Evolutionary conservation across 2,329 filamentous ascomycete species (phyloP).

Genomic region (Emydomyces testavorans): DNA sequence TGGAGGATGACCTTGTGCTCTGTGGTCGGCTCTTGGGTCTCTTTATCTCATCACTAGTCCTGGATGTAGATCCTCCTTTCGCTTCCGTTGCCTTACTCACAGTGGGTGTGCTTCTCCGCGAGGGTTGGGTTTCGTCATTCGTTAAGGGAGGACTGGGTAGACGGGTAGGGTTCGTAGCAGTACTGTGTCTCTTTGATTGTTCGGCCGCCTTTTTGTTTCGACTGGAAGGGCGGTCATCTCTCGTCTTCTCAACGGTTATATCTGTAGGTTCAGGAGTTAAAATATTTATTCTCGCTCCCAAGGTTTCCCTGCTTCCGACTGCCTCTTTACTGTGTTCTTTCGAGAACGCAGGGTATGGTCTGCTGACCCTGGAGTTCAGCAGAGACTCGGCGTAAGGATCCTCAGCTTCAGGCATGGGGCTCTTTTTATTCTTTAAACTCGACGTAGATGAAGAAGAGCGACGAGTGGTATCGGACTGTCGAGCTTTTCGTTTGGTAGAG

Average conservation of each 20-base stretch:
- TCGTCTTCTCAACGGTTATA: conserved; percentile 37
- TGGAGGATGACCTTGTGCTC: conserved; percentile 34
- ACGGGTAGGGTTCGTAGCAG: conserved; percentile 19
- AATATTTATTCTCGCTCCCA: conserved; percentile 27
- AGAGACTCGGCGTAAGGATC: conserved; percentile 23
- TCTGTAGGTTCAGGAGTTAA: conserved; percentile 62
- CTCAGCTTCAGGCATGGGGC: conserved; percentile 15
- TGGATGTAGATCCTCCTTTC: conserved; percentile 18
- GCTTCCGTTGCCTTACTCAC: conserved; percentile 23
- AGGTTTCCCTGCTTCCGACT: conserved; percentile 52
- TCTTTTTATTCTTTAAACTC: conserved; percentile 11
- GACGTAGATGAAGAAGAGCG: conserved; percentile 20
- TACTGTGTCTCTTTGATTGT: conserved; percentile 18
- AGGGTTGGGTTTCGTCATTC: conserved; percentile 30
- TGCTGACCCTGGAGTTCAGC: conserved; percentile 37
- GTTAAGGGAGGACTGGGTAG: conserved; percentile 41
- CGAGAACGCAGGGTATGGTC: conserved; percentile 73
- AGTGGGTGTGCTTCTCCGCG: conserved; percentile 27
- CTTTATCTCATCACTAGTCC: conserved; percentile 22
- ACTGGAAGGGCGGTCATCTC: conserved; percentile 15
- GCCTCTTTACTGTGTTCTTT: conserved; percentile 87
- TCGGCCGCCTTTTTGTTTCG: conserved; percentile 27
- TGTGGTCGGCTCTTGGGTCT: conserved; percentile 30
- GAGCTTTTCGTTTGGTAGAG: conserved; percentile 7
- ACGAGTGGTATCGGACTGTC: conserved; percentile 19